Base-by-base conservation (phyloP, 495 filamentous ascomycete species). In the Xylaria scruposa region DNA sequence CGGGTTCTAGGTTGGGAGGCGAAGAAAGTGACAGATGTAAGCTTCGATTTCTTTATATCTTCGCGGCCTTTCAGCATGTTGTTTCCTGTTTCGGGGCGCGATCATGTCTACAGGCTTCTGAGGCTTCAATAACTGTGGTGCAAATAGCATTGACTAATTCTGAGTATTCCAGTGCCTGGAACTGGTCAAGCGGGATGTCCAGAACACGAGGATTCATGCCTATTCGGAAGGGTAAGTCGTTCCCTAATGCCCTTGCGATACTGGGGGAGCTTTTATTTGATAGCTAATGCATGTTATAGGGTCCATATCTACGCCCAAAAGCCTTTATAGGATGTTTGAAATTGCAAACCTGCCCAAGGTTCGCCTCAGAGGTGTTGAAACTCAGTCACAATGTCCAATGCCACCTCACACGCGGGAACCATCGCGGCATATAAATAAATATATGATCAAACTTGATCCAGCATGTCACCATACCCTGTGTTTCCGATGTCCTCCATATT, bases 1-100 rank as follows among this genome's bases (percentile, higher is more conserved):
- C 59, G 64, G 4, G 61, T 60, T 6, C 46, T 76, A 19, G 73
- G 74, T 6, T 78, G 76, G 77, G 58, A 61, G 12, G 54, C 51
- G 19, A 36, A 49, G 54, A 24, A 60, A 17, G 66, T 73, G 4
- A 12, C n/a, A 26, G 67, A 49, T 2, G 56, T 60, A 60, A 60
- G 29, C 29, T 31, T 31, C 29, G 29, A 31, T 31, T 31, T 31
- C 29, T 31, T 31, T 1, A 31, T 31, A 31, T 31, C 29, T 31
- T 31, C 29, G 3, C 29, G 29, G 29, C 29, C 54, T 58, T 31
- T 4, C 13, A 31, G 26, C 5, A 49, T 21, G 4, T 3, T 12
- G 24, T 29, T 58, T 36, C 17, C 13, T 33, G n/a, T 58, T 33
- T 58, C 54, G 3, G 31, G 29, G 54, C 53, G 26, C 3, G 31